Base-by-base conservation (phyloP, 2,329 filamentous ascomycete species). In the Anisogramma anomala region DNA sequence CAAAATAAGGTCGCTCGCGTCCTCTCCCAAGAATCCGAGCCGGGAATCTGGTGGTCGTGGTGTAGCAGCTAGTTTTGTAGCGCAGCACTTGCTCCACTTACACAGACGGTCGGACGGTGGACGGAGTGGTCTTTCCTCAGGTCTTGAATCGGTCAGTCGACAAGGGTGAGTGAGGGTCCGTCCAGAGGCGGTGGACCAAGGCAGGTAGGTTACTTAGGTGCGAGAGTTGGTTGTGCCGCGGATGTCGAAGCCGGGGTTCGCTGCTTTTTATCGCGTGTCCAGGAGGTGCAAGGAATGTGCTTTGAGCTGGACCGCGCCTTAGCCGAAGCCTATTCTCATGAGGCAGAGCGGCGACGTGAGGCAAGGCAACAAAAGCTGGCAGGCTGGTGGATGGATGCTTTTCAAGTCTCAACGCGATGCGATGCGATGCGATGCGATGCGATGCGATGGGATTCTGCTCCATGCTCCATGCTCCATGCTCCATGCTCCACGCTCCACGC, bases 261-360 rank as follows among this genome's bases (percentile, higher is more conserved):
- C 35, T 41, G n/a, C 38, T 23, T 38, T 47, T 41, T 47, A 47
- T 35, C 44, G 44, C 43, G 32, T 42, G 27, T 28, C 14, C 26
- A 41, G 28, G 26, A 25, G 41, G 37, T 36, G 41, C 37, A 43
- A 44, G 36, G 32, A 41, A 33, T 37, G 35, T 28, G 15, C 37
- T 31, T 41, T 34, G 36, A 44, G 44, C 32, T 41, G 41, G 43
- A 8, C 27, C 30, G 30, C 5, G 22, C 5, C 22, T 9, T 42
- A 39, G 36, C 36, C 36, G 34, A 44, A 39, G 27, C 30, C 44
- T 41, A 41, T 43, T 32, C 44, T 42, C 41, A 32, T 30, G 39
- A 36, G n/a, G 33, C 33, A 41, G 44, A 36, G 44, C 41, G 37
- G 32, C 43, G 33, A 41, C 14, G 17, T 25, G 43, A 40, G 33